Conservation (phyloP, 2,329 filamentous ascomycete genomes). For the Aspergillus sp. region DNA sequence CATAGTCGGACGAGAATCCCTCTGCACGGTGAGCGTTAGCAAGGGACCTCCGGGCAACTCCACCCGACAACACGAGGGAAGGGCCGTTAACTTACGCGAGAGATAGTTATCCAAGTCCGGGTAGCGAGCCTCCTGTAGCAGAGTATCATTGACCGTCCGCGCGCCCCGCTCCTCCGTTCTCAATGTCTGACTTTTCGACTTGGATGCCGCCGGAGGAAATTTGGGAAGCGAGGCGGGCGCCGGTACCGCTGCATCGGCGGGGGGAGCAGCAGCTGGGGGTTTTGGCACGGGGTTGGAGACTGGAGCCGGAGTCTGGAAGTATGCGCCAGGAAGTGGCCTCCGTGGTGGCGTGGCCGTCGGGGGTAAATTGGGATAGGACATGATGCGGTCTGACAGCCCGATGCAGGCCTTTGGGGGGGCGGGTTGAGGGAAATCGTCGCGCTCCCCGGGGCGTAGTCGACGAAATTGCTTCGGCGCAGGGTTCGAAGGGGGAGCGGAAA, state of each 20-base stretch:
- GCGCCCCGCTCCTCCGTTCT: slow-evolving; percentile 78
- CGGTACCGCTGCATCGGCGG: slow-evolving; percentile 27
- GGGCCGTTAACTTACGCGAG: slow-evolving; percentile 64
- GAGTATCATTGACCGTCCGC: slow-evolving; percentile 74
- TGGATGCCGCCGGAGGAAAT: slow-evolving; percentile 37
- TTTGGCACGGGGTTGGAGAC: slow-evolving; percentile 30
- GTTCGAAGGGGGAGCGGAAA: slow-evolving; percentile 6
- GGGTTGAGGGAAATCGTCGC: slow-evolving; percentile 13
- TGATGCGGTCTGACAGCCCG: slow-evolving; percentile 26
- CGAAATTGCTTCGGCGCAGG: slow-evolving; percentile 18
- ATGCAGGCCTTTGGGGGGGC: slow-evolving; percentile 1
- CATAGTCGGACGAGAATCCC: slow-evolving; percentile 89
- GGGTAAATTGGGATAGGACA: slow-evolving; percentile 43
- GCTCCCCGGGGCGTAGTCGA: slow-evolving; percentile 23
- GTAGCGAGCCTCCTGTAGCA: slow-evolving; percentile 75
- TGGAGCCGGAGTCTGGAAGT: slow-evolving; percentile 41
- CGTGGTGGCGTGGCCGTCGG: slow-evolving; percentile 37
- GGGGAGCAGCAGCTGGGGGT: slow-evolving; percentile 36
- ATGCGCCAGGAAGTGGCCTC: slow-evolving; percentile 43
- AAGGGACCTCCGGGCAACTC: slow-evolving; percentile 2
- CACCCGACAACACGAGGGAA: background rate
- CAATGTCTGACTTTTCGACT: slow-evolving; percentile 52
- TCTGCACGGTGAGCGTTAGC: slow-evolving; percentile 51
- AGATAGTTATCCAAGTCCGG: slow-evolving; percentile 89
- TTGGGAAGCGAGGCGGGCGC: slow-evolving; percentile 34